A percentile compares a stretch with the other conserved stretches of the same genome.
These are phyloP conservation scores for Aspergillus sp. DNA, from an alignment of 2,329 filamentous ascomycete genomes.

Conservation along the genomic window DNA sequence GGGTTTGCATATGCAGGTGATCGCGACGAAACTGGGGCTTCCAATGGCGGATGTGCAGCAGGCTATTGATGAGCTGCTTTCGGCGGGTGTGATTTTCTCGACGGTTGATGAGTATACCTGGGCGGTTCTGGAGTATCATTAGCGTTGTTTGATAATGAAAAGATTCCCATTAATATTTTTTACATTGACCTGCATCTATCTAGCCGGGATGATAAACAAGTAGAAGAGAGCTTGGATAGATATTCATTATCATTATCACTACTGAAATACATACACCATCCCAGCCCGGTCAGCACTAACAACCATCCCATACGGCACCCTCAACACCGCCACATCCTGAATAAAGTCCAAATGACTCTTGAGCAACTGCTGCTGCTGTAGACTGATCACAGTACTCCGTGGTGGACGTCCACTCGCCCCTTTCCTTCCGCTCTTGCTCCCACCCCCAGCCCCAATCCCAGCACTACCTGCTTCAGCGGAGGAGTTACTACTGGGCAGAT, in stretches of 20 bases:
- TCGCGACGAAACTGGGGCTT: conserved; percentile 61
- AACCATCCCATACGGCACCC: conserved; percentile 87
- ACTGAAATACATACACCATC: conserved; percentile 76
- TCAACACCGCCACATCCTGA: conserved; percentile 78
- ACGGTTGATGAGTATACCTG: conserved; percentile 92
- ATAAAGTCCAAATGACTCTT: conserved; percentile 83
- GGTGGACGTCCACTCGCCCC: conserved; percentile 47
- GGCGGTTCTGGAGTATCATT: conserved; percentile 63
- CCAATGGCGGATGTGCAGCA: conserved; percentile 63
- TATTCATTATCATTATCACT: conserved; percentile 1
- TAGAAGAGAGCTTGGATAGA: background rate
- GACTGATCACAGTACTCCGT: conserved; percentile 74
- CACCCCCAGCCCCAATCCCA: conserved; percentile 21
- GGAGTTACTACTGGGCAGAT: conserved; percentile 39
- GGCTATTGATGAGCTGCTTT: conserved; percentile 74
- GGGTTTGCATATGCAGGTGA: conserved; percentile 72
- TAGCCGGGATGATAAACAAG: background rate
- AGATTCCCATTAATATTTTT: background rate
- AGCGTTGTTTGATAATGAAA: background rate
- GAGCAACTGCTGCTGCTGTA: conserved; percentile 79
- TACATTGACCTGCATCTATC: background rate
- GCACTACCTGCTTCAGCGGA: background rate
- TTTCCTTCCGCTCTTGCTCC: conserved; percentile 25
- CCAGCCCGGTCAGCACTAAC: conserved; percentile 84
- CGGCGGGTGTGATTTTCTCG: conserved; percentile 71